Base-by-base conservation (phyloP, 257 asterid genomes). In the Rehmannia glutinosa region DNA sequence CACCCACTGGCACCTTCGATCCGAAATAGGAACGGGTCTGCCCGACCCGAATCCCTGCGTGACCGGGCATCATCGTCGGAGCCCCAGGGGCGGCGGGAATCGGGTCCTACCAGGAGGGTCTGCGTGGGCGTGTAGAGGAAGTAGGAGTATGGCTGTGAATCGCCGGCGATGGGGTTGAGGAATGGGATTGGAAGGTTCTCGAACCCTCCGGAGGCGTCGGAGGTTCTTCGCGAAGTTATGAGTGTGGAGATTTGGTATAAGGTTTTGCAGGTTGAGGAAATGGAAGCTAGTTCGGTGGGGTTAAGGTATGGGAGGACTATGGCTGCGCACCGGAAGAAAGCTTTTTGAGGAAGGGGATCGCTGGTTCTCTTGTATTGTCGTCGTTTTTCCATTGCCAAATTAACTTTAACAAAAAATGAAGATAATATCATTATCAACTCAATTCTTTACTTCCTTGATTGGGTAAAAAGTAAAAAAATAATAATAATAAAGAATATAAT, bases 131-230 rank as follows among this genome's bases (percentile, higher is more conserved):
- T 77, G 85, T 86, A 90, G 72, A 74, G 56, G 78, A 86, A 92
- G 83, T 83, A 87, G 23, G 90, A 66, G 73, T 92, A 92, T 4
- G 75, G 82, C 11, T 76, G 77, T 17, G 78, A 43, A 58, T 87
- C 86, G 57, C 62, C 72, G 57, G 70, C 27, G 69, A 55, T 41
- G 43, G 77, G 76, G 72, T 82, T 86, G 60, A 78, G 52, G 70
- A 84, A 90, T 13, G 97, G 94, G 78, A 86, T 68, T 0, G 95
- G 87, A 53, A 75, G 59, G 28, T 73, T 84, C 80, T 92, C 97
- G 38, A 83, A 73, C 54, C 74, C 73, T 76, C 91, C 78, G 45
- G 90, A 82, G 66, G 83, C 96, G 70, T 92, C 96, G 64, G 86
- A 76, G 50, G 76, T 59, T 77, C 97, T 73, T 62, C 78, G 84